Evolutionary conservation across 148 eudicot species (phyloP).

Genomic region (Persicaria maculosa): DNA sequence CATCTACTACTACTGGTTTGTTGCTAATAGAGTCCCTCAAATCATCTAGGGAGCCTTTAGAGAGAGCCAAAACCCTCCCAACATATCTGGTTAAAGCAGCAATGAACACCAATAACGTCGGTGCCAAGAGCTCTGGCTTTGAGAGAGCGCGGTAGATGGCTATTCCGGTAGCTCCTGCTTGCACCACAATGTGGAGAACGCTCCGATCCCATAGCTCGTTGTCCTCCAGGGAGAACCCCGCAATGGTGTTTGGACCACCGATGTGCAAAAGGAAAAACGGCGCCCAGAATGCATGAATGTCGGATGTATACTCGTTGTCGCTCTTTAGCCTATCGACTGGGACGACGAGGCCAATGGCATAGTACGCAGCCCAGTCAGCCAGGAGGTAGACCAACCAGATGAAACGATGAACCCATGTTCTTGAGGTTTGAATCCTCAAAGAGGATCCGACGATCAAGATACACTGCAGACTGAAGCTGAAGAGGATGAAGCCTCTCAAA

Average conservation of each 20-base stretch:
- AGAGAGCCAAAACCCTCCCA: neutral
- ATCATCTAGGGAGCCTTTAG: neutral
- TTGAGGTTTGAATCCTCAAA: slow-evolving; percentile 1
- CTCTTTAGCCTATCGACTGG: neutral
- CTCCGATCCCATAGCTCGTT: slow-evolving; percentile 3
- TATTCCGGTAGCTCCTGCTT: neutral
- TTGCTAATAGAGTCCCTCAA: neutral
- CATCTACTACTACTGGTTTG: neutral
- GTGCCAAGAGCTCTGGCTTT: neutral
- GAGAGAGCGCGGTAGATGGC: neutral
- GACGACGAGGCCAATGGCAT: neutral
- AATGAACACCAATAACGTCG: neutral
- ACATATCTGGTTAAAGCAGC: neutral
- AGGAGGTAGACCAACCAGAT: slow-evolving; percentile 4
- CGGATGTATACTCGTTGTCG: neutral
- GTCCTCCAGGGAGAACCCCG: neutral
- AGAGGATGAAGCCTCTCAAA: slow-evolving; percentile 1
- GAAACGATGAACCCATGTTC: neutral
- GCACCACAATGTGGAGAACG: neutral
- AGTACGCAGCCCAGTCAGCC: neutral
- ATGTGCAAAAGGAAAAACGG: neutral
- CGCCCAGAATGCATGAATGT: neutral
- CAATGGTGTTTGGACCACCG: slow-evolving; percentile 1
- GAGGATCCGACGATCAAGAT: slow-evolving; percentile 2
- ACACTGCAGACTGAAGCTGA: slow-evolving; percentile 2